These are phyloP conservation scores for Coffea eugenioides DNA, from an alignment of 257 asterid species.

Conservation along the genomic window DNA sequence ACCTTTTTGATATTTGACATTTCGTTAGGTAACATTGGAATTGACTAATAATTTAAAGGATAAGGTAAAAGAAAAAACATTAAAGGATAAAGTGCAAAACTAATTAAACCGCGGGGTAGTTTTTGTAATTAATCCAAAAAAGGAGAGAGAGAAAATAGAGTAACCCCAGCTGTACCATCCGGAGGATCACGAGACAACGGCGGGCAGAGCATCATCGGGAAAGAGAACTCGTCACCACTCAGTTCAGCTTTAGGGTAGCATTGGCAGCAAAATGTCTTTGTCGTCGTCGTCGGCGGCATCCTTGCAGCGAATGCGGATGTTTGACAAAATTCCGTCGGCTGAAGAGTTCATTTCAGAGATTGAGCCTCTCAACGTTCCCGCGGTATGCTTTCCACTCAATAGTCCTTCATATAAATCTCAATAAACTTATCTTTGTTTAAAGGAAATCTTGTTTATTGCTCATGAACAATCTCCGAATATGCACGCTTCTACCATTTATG, in stretches of 20 bases:
- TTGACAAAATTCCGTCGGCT: slow-evolving; percentile 54
- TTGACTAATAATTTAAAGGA: too few species aligned
- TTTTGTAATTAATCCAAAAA: too few species aligned
- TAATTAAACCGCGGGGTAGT: too few species aligned
- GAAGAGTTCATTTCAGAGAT: slow-evolving; percentile 63
- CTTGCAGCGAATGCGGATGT: slow-evolving; percentile 38
- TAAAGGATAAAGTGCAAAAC: too few species aligned
- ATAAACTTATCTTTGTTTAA: not conserved
- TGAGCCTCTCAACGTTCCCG: slow-evolving; percentile 67
- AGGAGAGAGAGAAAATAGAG: too few species aligned
- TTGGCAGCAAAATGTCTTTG: slow-evolving; percentile 2
- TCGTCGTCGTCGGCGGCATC: not conserved
- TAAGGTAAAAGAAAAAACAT: too few species aligned
- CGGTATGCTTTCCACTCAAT: slow-evolving; percentile 32
- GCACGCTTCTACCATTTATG: not conserved
- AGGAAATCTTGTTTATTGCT: not conserved
- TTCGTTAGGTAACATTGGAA: too few species aligned
- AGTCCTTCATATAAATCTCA: not conserved
- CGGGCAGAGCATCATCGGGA: not conserved
- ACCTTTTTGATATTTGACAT: too few species aligned
- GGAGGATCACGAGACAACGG: not conserved
- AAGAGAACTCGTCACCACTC: not conserved
- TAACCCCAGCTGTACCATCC: not conserved
- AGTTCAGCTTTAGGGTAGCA: not conserved
- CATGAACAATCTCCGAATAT: not conserved